phyloP scores from a whole-genome alignment of 2,329 filamentous ascomycete species.

The Aspergillus tanneri region DNA sequence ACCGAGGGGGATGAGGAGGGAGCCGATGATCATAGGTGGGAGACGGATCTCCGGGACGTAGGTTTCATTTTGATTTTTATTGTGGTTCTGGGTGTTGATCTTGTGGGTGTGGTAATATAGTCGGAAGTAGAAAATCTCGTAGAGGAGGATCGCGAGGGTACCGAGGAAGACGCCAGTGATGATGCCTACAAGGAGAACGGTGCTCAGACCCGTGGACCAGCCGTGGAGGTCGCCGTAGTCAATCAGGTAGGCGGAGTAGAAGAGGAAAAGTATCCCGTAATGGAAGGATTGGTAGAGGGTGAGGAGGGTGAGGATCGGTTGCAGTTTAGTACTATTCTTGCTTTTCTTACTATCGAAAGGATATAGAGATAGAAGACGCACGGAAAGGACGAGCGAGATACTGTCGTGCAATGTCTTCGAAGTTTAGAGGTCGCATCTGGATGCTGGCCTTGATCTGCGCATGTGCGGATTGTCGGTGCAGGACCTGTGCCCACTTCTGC shows the following conservation, averaged over 20 bases:
- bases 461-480: too few species aligned
- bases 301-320: not conserved
- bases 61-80: not conserved
- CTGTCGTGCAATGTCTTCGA: not conserved
- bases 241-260: not conserved
- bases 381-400: too few species aligned
- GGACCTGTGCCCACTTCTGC: too few species aligned
- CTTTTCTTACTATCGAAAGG: too few species aligned
- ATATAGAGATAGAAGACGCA: too few species aligned
- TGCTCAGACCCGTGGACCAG: not conserved
- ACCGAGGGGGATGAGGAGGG: constrained; percentile 20
- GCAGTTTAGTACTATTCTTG: too few species aligned
- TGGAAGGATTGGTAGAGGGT: constrained; percentile 1
- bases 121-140: too few species aligned
- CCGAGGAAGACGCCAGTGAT: not conserved
- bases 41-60: constrained; percentile 21
- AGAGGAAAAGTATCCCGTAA: not conserved
- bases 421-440: not conserved
- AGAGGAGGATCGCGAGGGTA: not conserved
- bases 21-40: constrained; percentile 19
- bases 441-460: too few species aligned
- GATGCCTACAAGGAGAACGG: not conserved
- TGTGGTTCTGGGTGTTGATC: too few species aligned
- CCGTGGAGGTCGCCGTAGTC: not conserved
- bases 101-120: too few species aligned